Base-by-base conservation (phyloP, 164 flowering plant species). In the Taxillus chinensis region DNA sequence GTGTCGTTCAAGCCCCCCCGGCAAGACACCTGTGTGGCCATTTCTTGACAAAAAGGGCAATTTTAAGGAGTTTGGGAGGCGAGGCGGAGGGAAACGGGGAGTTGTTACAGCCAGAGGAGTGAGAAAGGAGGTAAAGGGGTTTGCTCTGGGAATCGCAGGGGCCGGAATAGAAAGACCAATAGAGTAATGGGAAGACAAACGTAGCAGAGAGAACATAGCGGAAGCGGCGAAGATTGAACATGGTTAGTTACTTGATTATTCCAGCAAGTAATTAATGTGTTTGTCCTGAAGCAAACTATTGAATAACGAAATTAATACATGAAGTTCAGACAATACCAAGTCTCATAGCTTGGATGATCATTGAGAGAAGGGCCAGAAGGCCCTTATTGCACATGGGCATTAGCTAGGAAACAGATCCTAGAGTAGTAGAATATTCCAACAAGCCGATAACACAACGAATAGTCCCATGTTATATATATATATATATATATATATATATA, bases 1-100 rank as follows among this genome's bases (percentile, higher is more conserved):
- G 54, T 90, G 96, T 2, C 92, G 70, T 66, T 87, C 96, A 16
- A 87, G 81, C 38, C 95, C 87, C 87, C 5, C 87, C 87, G 0
- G 92, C 87, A 8, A 46, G 86, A 50, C 74, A 67, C 57, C 51
- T 63, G 0, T 66, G 74, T 3, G 83, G 86, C 97, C 92, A 90
- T 68, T 82, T 87, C 79, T 80, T 86, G 41, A 76, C 79, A 48
- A 90, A 87, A 17, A 86, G 67, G 0, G 95, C 97, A 13, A 90
- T 78, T 55, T 86, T 87, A 6, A 90, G 90, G 45, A 67, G 58
- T 52, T 68, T 72, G 39, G 70, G 42, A 62, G 86, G 82, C 16
- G 78, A 72, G 2, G 60, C 27, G 9, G 80, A 58, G 27, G 83
- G 56, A 63, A 87, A 90, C 17, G 78, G 48, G 12, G 85, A 91